Evolutionary conservation across 1,284 basidiomycete genomes (phyloP).

Genomic region (Moesziomyces aphidis): DNA sequence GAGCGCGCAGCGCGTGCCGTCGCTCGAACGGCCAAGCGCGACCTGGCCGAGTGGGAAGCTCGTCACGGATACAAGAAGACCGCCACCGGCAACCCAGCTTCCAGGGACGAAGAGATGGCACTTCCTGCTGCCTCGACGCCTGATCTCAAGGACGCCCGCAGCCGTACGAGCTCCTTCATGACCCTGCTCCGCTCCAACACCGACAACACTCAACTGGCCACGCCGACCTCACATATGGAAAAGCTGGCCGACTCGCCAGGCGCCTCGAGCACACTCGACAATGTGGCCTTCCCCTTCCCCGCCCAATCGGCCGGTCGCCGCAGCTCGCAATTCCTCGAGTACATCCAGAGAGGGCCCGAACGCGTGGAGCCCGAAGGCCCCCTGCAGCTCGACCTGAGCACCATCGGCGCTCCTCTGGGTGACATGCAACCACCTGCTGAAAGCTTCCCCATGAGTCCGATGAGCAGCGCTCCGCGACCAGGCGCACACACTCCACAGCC

Average conservation of each 20-base stretch:
- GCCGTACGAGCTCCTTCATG: conserved; percentile 41
- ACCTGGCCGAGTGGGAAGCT: conserved; percentile 86
- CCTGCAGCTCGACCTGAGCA: conserved; percentile 21
- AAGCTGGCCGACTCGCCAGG: conserved; percentile 27
- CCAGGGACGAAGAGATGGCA: conserved; percentile 22
- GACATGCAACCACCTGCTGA: conserved; percentile 3
- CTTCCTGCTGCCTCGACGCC: neutral
- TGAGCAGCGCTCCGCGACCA: neutral
- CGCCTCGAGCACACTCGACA: conserved; percentile 24
- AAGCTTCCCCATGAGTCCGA: conserved; percentile 6
- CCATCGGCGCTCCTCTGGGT: conserved; percentile 15
- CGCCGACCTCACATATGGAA: conserved; percentile 16
- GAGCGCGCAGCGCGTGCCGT: conserved; percentile 80
- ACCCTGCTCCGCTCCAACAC: conserved; percentile 26
- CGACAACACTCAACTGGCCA: conserved; percentile 16
- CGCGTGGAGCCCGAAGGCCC: conserved; percentile 24
- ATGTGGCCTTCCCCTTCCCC: conserved; percentile 25
- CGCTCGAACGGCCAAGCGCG: conserved; percentile 74
- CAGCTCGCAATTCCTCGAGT: conserved; percentile 44
- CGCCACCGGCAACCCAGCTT: conserved; percentile 10
- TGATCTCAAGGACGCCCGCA: conserved; percentile 16
- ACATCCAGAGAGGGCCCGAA: conserved; percentile 40
- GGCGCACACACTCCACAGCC: conserved; percentile 1
- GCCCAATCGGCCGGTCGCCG: conserved; percentile 19
- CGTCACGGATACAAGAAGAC: conserved; percentile 75